These are phyloP conservation scores for Austroboletus niveus DNA, from an alignment of 1,284 basidiomycete species.

Conservation along the genomic window DNA sequence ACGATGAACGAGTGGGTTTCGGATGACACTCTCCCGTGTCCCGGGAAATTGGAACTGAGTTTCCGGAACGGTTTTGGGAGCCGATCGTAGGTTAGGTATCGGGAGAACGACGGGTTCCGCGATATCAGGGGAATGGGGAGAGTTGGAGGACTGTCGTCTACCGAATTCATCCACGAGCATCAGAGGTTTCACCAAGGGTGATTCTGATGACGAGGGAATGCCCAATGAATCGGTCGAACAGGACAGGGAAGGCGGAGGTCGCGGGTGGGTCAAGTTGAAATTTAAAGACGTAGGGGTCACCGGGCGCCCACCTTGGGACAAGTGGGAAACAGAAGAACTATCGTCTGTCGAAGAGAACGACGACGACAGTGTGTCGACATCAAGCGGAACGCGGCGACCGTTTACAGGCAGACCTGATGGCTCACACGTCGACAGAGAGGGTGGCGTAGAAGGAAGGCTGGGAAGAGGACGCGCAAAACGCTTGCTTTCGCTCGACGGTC, in stretches of 20 bases:
- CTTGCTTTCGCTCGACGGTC: conserved; percentile 13
- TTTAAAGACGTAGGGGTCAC: conserved; percentile 40
- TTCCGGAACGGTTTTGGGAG: conserved; percentile 11
- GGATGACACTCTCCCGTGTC: conserved; percentile 31
- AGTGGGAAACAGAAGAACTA: conserved; percentile 30
- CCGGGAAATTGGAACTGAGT: conserved; percentile 42
- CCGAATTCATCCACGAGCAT: conserved; percentile 24
- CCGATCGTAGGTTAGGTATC: conserved; percentile 19
- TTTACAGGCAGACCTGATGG: conserved; percentile 6
- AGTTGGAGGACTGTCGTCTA: conserved; percentile 18
- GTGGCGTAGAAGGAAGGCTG: conserved; percentile 18
- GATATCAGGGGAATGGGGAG: conserved; percentile 24
- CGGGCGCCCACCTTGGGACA: conserved; percentile 30
- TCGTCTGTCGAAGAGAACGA: conserved; percentile 30
- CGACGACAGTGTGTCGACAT: conserved; percentile 24
- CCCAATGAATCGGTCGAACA: conserved; percentile 47
- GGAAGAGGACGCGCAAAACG: conserved; percentile 29
- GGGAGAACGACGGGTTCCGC: conserved; percentile 31
- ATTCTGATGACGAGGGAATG: conserved; percentile 42
- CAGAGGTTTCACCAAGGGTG: conserved; percentile 31
- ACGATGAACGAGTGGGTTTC: conserved; percentile 34
- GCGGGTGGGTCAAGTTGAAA: conserved; percentile 33
- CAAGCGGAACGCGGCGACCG: conserved; percentile 6
- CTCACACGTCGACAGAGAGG: conserved; percentile 8
- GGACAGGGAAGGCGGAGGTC: conserved; percentile 40